Conservation (phyloP, 75 land plant genomes). For the Selaginella tamariscina region DNA sequence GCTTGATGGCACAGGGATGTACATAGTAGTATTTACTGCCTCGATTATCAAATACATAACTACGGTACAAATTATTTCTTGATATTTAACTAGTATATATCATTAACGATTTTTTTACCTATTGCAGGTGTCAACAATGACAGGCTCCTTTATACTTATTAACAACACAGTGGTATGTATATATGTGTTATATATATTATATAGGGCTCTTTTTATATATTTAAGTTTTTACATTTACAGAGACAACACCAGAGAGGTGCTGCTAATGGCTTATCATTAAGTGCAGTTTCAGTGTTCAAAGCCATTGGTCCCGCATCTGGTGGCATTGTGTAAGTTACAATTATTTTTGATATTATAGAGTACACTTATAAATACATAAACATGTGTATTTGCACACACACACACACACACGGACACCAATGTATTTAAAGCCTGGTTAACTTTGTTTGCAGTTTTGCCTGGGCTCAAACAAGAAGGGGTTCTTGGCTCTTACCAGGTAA, state of each 20-base stretch:
- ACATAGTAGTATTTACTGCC: conserved; percentile 25
- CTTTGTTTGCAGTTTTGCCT: conserved; percentile 5
- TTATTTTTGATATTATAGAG: too few relatives aligned
- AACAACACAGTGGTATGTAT: conserved; percentile 4
- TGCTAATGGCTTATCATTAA: conserved; percentile 4
- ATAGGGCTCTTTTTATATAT: neutral
- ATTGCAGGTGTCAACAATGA: neutral
- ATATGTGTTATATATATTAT: neutral
- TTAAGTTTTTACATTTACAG: neutral
- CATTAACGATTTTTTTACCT: too few relatives aligned
- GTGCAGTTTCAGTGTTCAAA: conserved; percentile 7
- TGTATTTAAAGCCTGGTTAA: too few relatives aligned
- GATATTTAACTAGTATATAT: too few relatives aligned
- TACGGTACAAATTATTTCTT: conserved; percentile 33
- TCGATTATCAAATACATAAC: conserved; percentile 37
- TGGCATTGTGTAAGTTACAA: conserved; percentile 1
- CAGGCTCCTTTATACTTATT: conserved; percentile 4
- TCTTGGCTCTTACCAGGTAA: conserved; percentile 6
- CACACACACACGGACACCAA: too few relatives aligned
- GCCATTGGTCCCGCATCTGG: neutral
- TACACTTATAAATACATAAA: too few relatives aligned
- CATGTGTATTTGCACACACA: neutral
- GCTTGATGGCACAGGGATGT: conserved; percentile 38
- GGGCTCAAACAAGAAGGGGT: neutral
- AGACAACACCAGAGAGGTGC: conserved; percentile 7